Evolutionary conservation across 805 yeast species (phyloP), one percentile per base, ranked within the genome.

Genomic region (Saturnispora dispora): DNA sequence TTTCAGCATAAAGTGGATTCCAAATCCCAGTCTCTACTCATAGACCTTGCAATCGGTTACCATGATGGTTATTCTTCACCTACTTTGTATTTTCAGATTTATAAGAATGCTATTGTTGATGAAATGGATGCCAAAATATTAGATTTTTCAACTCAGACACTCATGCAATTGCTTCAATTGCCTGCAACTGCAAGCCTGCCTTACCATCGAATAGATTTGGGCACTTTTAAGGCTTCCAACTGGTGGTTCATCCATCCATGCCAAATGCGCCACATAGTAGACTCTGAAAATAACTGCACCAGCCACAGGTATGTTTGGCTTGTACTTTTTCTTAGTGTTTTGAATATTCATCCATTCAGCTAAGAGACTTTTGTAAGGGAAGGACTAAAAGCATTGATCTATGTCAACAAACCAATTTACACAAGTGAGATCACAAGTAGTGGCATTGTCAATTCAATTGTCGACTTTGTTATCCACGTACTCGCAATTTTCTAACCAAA

Each of bases 361-460:
- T 18, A 37, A 18, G 15, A 20, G 13, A 37, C 17, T 18, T 18
- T 18, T 15, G 8, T 11, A 40, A 39, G 27, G 22, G 18, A 15
- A 40, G 13, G 30, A 8, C 8, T 37, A 18, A 18, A 4, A 37
- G 35, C 40, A 30, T 30, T 15, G 35, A 22, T 20, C 18, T 28
- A 42, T 44, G 47, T 35, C 47, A 9, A 32, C 36, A 32, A 40
- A 18, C 30, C 69, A 86, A 3, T 86, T 85, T 64, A 73, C 79
- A 17, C 87, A 87, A 46, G 73, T 80, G 13, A 74, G 95, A 62
- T 71, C 85, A 28, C 85, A 83, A 60, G 80, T 83, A 0, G 71
- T 89, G 35, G 73, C 81, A 7, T 68, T 83, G 46, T 96, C 91
- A 64, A 78, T 82, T 48, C 85, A 83, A 61, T 75, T 91, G 3